Conservation (phyloP, 2,329 filamentous ascomycete genomes). For the Rhynchosporium graminicola region DNA sequence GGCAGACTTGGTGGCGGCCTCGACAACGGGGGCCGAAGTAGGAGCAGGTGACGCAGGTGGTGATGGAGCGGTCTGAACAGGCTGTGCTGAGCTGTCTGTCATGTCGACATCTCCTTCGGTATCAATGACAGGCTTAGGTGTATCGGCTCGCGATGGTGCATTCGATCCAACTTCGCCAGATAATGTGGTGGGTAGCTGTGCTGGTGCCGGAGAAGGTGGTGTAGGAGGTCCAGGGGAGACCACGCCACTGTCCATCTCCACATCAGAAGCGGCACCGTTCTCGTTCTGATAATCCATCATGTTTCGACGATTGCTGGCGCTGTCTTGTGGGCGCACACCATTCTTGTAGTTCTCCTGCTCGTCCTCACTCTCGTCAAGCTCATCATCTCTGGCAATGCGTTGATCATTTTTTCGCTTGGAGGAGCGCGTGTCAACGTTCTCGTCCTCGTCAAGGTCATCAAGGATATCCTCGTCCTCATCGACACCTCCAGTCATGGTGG, state of each 20-base stretch:
- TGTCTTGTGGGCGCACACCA: conserved; percentile 58
- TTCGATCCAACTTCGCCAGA: conserved; percentile 36
- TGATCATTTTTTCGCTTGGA: conserved; percentile 84
- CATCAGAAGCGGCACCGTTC: conserved; percentile 49
- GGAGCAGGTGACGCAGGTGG: conserved; percentile 9
- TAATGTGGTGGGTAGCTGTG: background rate
- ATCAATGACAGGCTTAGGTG: conserved; percentile 34
- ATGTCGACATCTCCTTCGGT: conserved; percentile 41
- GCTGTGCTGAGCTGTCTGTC: conserved; percentile 25
- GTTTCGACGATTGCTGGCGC: conserved; percentile 54
- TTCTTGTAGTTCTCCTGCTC: conserved; percentile 77
- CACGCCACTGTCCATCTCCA: conserved; percentile 51
- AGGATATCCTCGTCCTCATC: conserved; percentile 67
- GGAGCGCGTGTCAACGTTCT: conserved; percentile 79
- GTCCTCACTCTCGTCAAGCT: conserved; percentile 86
- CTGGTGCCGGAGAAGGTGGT: conserved; percentile 6
- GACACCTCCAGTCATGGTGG: conserved; percentile 61
- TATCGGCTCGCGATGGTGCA: conserved; percentile 36
- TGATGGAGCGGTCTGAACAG: background rate
- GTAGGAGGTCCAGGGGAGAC: conserved; percentile 40
- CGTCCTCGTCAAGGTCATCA: conserved; percentile 76
- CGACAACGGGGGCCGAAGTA: conserved; percentile 12
- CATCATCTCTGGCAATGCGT: conserved; percentile 72
- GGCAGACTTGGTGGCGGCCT: conserved; percentile 29
- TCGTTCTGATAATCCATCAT: conserved; percentile 63